A percentile compares a stretch with the other conserved stretches of the same genome.
phyloP scores from a whole-genome alignment of 176 grass and related monocot species.

The Cenchrus purpureus region DNA sequence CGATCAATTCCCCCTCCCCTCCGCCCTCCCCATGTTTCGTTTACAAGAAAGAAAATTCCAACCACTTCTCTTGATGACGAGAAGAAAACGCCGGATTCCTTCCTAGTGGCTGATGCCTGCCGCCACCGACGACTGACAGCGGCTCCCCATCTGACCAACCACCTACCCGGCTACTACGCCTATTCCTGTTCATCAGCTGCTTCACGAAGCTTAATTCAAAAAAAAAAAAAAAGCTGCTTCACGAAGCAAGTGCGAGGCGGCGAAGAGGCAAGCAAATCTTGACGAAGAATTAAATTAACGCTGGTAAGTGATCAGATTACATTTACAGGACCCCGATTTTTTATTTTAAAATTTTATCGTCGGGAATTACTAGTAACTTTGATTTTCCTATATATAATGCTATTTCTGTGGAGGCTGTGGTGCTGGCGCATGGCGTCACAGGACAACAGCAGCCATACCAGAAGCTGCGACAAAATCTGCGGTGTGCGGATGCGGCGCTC shows the following conservation, averaged over 20 bases:
- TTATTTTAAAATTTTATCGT: too few species aligned
- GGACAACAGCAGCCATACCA: background rate
- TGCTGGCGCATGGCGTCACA: background rate
- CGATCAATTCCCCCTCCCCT: background rate
- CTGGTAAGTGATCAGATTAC: background rate
- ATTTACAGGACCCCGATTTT: too few species aligned
- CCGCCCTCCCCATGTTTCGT: background rate
- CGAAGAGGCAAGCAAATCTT: background rate
- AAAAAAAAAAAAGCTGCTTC: too few species aligned
- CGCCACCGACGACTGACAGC: constrained; percentile 21
- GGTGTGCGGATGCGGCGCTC: background rate
- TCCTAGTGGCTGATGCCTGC: background rate
- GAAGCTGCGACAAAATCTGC: background rate
- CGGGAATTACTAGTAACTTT: too few species aligned
- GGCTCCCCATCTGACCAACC: constrained; percentile 30
- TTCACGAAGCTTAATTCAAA: background rate
- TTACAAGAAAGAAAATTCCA: background rate
- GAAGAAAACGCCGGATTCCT: constrained; percentile 33
- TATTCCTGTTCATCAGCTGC: background rate
- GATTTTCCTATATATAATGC: too few species aligned
- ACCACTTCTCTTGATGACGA: constrained; percentile 9
- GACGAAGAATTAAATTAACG: background rate
- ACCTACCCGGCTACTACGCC: background rate
- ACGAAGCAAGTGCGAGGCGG: background rate
- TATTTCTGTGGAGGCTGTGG: too few species aligned